Percentiles rank a stretch among this genome's conserved stretches.
Conservation (phyloP, 208 protist species). For the Acanthamoeba sp. region DNA sequence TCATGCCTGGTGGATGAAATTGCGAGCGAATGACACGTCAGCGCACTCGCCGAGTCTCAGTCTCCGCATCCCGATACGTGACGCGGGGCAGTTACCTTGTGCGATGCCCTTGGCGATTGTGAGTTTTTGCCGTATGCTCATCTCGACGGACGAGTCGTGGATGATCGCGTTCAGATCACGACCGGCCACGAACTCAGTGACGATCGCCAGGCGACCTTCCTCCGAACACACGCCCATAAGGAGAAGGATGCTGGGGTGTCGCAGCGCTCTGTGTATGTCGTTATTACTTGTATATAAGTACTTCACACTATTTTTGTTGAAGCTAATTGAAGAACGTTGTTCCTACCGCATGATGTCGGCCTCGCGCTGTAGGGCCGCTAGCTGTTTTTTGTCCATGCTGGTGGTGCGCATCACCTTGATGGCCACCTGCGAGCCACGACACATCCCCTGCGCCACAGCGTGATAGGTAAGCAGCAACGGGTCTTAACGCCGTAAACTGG, state of each 20-base stretch:
- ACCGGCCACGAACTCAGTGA: slow-evolving; percentile 14
- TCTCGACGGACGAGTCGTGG: neutral
- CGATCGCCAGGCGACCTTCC: neutral
- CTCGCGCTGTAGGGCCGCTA: neutral
- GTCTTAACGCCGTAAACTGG: too few relatives aligned
- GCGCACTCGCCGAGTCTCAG: too few relatives aligned
- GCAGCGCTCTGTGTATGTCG: neutral
- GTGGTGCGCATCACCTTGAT: neutral
- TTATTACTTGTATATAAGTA: too few relatives aligned
- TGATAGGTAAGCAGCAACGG: too few relatives aligned
- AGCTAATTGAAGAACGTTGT: too few relatives aligned
- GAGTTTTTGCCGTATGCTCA: neutral
- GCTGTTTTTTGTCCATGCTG: neutral
- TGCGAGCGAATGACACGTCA: neutral
- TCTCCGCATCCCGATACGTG: too few relatives aligned
- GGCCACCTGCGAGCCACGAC: neutral
- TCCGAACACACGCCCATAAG: slow-evolving; percentile 56
- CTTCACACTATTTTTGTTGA: neutral
- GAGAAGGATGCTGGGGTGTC: slow-evolving; percentile 58
- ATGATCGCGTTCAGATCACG: neutral
- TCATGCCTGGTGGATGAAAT: neutral
- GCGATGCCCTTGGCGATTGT: slow-evolving; percentile 33
- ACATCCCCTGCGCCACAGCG: neutral
- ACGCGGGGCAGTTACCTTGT: neutral
- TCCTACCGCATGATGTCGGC: neutral